Evolutionary conservation across 768 basidiomycete genomes (phyloP), one percentile per base, ranked within the genome.

Genomic region (Leucogyrophana mollusca): DNA sequence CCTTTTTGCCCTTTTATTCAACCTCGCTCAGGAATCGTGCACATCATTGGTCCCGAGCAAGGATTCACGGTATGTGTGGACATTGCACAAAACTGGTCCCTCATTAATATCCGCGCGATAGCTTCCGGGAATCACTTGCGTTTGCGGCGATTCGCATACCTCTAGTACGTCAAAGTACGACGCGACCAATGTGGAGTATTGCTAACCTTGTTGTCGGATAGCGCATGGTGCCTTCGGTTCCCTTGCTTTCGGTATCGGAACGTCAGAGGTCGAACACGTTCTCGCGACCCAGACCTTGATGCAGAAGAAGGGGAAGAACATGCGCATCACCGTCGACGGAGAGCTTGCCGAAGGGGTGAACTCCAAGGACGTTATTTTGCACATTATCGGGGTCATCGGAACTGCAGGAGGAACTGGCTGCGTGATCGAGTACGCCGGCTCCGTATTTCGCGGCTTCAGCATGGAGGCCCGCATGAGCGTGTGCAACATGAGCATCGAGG

Each of bases 401-500:
- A 93, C 92, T n/a, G 92, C 92, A 40, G 92, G 92, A 57, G 92
- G 90, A 42, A 94, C 86, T 20, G 92, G 90, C n/a, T 79, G 76
- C 55, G 90, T 93, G 49, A 92, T 94, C 61, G 92, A 94, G 67
- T 94, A 88, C 59, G 82, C 89, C 46, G 92, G 92, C n/a, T 87
- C 85, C 7, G 86, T 90, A 44, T 88, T 92, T 69, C 84, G 88
- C 47, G 76, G 73, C 16, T 83, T 92, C 59, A 85, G 84, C 58
- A 91, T 94, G 88, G 92, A 94, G 65, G 90, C 87, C 32, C 82
- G 91, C 40, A 91, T 88, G 87, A 88, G 85, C 57, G 83, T 84
- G 51, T 93, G 91, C 71, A 94, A 94, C 70, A 94, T 94, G 92
- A 93, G 90, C 49, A 94, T 94, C 59, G 92, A 94, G 65, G 92